Conservation (phyloP, 371 early-diverging fungal species). For the Rhizopus delemar region DNA sequence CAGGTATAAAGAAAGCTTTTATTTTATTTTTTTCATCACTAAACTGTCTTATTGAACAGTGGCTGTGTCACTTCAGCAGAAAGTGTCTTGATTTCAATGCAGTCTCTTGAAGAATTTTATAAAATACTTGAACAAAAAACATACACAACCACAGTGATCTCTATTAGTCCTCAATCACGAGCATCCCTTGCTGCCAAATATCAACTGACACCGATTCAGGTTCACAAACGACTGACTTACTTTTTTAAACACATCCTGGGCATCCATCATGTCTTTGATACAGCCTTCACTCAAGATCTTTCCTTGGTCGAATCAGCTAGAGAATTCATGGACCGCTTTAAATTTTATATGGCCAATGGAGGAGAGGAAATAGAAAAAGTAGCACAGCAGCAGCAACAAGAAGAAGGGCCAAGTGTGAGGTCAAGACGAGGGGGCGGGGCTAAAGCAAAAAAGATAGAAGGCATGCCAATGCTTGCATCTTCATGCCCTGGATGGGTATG, state of each 20-base stretch:
- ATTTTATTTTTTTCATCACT: slow-evolving; percentile 1
- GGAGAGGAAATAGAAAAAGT: slow-evolving; percentile 36
- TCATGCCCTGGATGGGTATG: slow-evolving; percentile 96
- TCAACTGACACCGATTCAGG: slow-evolving; percentile 61
- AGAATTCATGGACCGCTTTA: slow-evolving; percentile 84
- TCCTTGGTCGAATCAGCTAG: slow-evolving; percentile 80
- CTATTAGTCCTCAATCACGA: slow-evolving; percentile 89
- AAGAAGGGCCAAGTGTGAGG: slow-evolving; percentile 13
- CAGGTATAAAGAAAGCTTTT: slow-evolving; percentile 58
- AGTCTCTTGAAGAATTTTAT: slow-evolving; percentile 87
- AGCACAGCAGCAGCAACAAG: slow-evolving; percentile 5
- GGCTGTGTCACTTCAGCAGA: slow-evolving; percentile 98
- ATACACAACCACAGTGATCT: slow-evolving; percentile 68
- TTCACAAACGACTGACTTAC: slow-evolving; percentile 58
- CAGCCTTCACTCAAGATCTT: slow-evolving; percentile 84
- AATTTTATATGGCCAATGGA: slow-evolving; percentile 44
- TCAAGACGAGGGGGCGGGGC: slow-evolving; percentile 27
- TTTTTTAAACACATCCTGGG: slow-evolving; percentile 76
- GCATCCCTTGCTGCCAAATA: slow-evolving; percentile 92
- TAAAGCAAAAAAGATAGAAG: slow-evolving; percentile 17
- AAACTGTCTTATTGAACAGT: slow-evolving; percentile 41
- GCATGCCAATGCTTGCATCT: slow-evolving; percentile 77
- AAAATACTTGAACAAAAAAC: slow-evolving; percentile 71
- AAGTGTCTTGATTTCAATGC: slow-evolving; percentile 86
- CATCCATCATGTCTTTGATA: slow-evolving; percentile 84